Evolutionary conservation across 768 basidiomycete species (phyloP).

Genomic region (Rhizopogon vinicolor): DNA sequence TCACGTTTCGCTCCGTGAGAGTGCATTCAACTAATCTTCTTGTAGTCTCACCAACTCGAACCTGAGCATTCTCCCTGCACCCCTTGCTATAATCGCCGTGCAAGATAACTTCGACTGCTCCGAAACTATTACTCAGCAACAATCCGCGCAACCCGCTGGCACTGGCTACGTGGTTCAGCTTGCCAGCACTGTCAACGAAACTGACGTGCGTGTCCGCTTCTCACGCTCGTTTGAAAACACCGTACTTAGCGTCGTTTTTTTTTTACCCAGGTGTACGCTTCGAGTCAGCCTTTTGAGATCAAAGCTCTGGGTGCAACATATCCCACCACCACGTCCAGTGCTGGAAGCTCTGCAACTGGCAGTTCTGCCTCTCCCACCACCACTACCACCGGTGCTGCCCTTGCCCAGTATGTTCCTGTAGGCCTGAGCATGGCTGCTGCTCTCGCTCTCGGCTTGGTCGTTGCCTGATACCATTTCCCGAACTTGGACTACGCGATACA

Average conservation of each 20-base stretch:
- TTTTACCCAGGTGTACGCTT: constrained; percentile 47
- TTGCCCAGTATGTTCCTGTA: constrained; percentile 18
- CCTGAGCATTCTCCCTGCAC: constrained; percentile 31
- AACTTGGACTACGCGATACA: background rate
- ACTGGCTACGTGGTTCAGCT: constrained; percentile 48
- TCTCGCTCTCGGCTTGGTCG: constrained; percentile 19
- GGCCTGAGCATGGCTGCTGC: constrained; percentile 27
- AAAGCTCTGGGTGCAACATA: constrained; percentile 51
- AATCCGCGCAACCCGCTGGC: constrained; percentile 36
- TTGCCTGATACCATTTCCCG: constrained; percentile 13
- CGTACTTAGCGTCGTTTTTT: background rate
- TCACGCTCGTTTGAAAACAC: background rate
- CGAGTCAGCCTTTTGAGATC: constrained; percentile 55
- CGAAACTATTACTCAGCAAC: constrained; percentile 41
- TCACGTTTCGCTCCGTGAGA: constrained; percentile 2
- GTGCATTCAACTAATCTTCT: constrained; percentile 7
- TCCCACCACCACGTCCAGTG: constrained; percentile 32
- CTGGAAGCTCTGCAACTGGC: constrained; percentile 21
- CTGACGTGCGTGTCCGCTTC: constrained; percentile 40
- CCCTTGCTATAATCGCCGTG: constrained; percentile 40
- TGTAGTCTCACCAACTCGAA: constrained; percentile 43
- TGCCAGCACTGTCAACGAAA: constrained; percentile 43
- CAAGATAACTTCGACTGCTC: constrained; percentile 60
- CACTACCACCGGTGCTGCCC: constrained; percentile 9
- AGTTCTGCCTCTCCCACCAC: constrained; percentile 15